Conservation (phyloP, 2,329 filamentous ascomycete genomes). For the Trichoderma sp. region DNA sequence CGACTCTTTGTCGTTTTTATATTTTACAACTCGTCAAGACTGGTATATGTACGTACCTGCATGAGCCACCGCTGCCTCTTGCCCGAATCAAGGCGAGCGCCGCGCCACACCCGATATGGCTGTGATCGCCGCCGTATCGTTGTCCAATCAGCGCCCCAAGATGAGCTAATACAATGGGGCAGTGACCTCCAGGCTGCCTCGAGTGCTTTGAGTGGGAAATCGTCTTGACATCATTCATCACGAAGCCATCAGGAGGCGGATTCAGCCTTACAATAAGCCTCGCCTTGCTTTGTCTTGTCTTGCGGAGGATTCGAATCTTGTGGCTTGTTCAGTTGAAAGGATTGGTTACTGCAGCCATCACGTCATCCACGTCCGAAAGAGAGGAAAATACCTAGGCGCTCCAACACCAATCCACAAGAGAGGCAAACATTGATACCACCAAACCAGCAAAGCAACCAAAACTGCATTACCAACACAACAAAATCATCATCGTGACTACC, state of each 20-base stretch:
- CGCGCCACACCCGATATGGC: background rate
- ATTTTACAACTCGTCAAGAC: background rate
- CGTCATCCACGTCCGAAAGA: background rate
- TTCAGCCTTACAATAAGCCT: background rate
- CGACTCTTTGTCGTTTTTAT: too few species aligned
- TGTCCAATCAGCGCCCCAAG: background rate
- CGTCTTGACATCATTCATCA: constrained; percentile 15
- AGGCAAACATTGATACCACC: background rate
- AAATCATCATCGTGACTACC: background rate
- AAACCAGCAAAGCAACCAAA: background rate
- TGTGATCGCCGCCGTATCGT: background rate
- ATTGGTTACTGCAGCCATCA: background rate
- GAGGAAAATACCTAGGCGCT: background rate
- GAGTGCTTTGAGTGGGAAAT: background rate
- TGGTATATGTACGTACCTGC: constrained; percentile 2
- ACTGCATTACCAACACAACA: background rate
- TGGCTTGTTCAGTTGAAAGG: background rate
- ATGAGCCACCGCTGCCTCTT: background rate
- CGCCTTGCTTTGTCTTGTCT: background rate
- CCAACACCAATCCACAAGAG: background rate
- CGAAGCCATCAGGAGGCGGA: background rate
- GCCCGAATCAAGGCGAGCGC: constrained; percentile 3
- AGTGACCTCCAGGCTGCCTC: background rate
- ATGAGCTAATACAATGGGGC: background rate
- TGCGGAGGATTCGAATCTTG: background rate